A percentile compares a stretch with the other conserved stretches of the same genome.
phyloP scores from a whole-genome alignment of 768 basidiomycete species.

The Naganishia vishniacii region DNA sequence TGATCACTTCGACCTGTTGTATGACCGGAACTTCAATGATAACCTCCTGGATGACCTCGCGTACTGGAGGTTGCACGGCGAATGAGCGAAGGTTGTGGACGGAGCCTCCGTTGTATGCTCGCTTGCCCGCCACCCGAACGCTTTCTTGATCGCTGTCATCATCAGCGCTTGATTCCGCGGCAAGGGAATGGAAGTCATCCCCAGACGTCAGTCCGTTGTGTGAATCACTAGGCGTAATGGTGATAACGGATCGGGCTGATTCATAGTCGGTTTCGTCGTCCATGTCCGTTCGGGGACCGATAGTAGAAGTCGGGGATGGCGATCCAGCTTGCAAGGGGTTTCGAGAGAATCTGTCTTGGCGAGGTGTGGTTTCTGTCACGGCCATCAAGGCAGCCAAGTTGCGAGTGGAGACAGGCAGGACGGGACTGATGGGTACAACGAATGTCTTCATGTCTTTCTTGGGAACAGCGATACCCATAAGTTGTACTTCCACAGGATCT shows the following conservation, averaged over 20 bases:
- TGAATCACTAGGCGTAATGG: constrained; percentile 63
- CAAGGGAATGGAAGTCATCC: constrained; percentile 45
- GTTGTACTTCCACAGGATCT: constrained; percentile 29
- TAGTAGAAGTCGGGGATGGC: constrained; percentile 33
- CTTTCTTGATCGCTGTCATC: constrained; percentile 41
- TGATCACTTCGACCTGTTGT: constrained; percentile 32
- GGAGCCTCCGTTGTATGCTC: neutral
- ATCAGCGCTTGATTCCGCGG: constrained; percentile 44
- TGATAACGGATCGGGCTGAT: constrained; percentile 63
- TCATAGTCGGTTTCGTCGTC: constrained; percentile 42
- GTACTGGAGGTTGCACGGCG: constrained; percentile 1
- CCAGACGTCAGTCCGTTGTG: constrained; percentile 57
- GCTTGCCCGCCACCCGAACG: neutral
- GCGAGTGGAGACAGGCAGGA: constrained; percentile 28
- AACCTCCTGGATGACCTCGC: constrained; percentile 34
- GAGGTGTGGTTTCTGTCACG: constrained; percentile 15
- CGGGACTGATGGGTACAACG: constrained; percentile 21
- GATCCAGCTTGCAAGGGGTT: constrained; percentile 10
- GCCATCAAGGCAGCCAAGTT: constrained; percentile 13
- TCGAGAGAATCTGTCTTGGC: neutral
- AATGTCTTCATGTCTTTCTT: constrained; percentile 4
- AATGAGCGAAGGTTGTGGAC: neutral
- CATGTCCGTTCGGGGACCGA: constrained; percentile 16
- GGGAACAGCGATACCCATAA: neutral
- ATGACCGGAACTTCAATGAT: constrained; percentile 36